Base-by-base conservation (phyloP, 2,329 filamentous ascomycete genomes). In the Aspergillus pseudonomiae region DNA sequence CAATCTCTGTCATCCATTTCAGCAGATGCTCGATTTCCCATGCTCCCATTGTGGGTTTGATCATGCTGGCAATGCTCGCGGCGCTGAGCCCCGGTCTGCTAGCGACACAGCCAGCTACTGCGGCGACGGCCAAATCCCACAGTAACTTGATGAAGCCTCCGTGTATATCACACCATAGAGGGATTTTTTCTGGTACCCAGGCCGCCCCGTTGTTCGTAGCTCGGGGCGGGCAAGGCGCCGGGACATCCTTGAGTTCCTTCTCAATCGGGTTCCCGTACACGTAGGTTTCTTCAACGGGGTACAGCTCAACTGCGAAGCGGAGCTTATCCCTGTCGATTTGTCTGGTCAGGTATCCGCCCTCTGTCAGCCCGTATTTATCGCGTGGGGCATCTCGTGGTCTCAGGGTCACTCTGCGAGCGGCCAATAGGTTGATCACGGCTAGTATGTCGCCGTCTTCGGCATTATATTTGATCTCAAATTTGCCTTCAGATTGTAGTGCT, bases 151-250 rank as follows among this genome's bases (percentile, higher is more conserved):
- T 67, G 26, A 77, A 70, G 16, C 76, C 70, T 0, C 77, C 78
- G 60, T 84, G 79, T 57, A 84, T 81, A 66, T 84, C 82, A 59
- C 79, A 75, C 83, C 83, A 85, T 16, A 83, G 59, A 0, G 83
- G 83, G 26, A 82, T 77, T 43, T 73, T 77, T 12, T 69, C 70
- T 0, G 74, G 68, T 3, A 68, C 19, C 5, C 56, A 57, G 14
- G 57, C 43, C 16, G 45, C 39, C n/a, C 60, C 24, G 5, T 50
- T n/a, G 14, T 56, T 26, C n/a, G 64, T 32, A 1, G 57, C 57
- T 2, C 56, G 57, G 4, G 71, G 68, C 0, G 68, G 63, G 36
- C 71, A 66, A 2, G 80, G 78, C 2, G 74, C 68, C 4, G 70
- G 65, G 3, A 71, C 64, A 1, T 54, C 61, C 11, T 59, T 48